phyloP scores from a whole-genome alignment of 768 basidiomycete species.

The Agrocybe pediades region DNA sequence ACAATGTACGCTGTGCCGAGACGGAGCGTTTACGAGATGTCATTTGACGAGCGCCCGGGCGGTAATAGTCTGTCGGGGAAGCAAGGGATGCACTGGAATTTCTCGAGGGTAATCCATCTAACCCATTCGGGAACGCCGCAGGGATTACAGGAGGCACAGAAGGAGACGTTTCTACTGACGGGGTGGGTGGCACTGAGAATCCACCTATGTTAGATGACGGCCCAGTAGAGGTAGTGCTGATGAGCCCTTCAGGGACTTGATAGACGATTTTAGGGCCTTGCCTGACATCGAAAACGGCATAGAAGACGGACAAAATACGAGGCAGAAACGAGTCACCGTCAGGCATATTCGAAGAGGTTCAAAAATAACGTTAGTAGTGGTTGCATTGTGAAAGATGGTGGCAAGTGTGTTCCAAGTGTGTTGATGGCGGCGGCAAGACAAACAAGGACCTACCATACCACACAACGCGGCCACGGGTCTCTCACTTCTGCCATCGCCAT shows the following conservation, averaged over 20 bases:
- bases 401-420: too few species aligned
- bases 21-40: constrained; percentile 48
- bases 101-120: constrained; percentile 39
- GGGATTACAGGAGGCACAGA: constrained; percentile 20
- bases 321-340: constrained; percentile 74
- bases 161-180: constrained; percentile 34
- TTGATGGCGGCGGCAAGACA: background rate
- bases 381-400: background rate
- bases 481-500: constrained; percentile 16
- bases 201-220: constrained; percentile 19
- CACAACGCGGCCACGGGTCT: constrained; percentile 8
- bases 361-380: background rate
- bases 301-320: constrained; percentile 86
- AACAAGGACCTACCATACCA: constrained; percentile 4
- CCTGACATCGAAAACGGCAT: constrained; percentile 85
- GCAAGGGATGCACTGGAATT: constrained; percentile 54
- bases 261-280: constrained; percentile 89
- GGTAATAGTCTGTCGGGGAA: constrained; percentile 47
- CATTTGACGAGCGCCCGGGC: constrained; percentile 40
- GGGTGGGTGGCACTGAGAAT: constrained; percentile 40
- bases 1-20: constrained; percentile 59
- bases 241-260: constrained; percentile 93
- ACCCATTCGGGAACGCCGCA: background rate
- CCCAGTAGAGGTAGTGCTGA: constrained; percentile 47
- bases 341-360: constrained; percentile 21